phyloP scores from a whole-genome alignment of 345 rosid species.

The Arabidopsis arenosa region DNA sequence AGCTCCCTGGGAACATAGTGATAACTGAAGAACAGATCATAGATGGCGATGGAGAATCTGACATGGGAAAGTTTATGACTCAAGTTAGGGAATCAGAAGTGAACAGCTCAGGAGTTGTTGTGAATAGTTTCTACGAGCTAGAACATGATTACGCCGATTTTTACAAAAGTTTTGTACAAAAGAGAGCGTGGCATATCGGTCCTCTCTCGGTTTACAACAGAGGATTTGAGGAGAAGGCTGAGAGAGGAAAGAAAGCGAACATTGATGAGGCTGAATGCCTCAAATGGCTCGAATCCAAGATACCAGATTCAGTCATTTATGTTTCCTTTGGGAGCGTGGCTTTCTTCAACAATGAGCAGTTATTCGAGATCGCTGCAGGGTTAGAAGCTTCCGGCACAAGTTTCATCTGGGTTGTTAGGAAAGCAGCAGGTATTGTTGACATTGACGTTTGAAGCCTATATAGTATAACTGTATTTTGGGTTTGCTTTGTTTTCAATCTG shows the following conservation, averaged over 20 bases:
- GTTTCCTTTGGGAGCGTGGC: constrained; percentile 58
- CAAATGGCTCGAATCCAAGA: constrained; percentile 61
- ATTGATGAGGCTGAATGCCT: constrained; percentile 46
- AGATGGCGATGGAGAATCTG: neutral
- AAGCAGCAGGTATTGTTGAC: constrained; percentile 15
- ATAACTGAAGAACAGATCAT: constrained; percentile 48
- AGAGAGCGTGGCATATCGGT: neutral
- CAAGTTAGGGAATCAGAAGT: constrained; percentile 46
- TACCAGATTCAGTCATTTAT: constrained; percentile 56
- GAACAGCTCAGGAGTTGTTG: constrained; percentile 61
- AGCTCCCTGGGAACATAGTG: constrained; percentile 50
- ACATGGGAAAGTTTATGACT: constrained; percentile 28
- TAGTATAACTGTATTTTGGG: neutral
- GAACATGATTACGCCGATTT: constrained; percentile 60
- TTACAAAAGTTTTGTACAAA: constrained; percentile 40
- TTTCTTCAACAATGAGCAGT: constrained; percentile 37
- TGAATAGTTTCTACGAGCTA: constrained; percentile 79
- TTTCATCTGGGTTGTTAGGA: constrained; percentile 43
- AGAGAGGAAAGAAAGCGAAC: constrained; percentile 46
- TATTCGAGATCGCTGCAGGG: constrained; percentile 39
- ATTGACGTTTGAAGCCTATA: neutral
- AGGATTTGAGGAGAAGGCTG: constrained; percentile 48
- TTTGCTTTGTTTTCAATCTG: constrained; percentile 10
- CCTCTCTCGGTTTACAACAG: constrained; percentile 39
- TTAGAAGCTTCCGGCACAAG: constrained; percentile 30